A percentile compares a stretch with the other conserved stretches of the same genome.
phyloP scores from a whole-genome alignment of 108 stramenopile species.

The Aureococcus anophagefferens region DNA sequence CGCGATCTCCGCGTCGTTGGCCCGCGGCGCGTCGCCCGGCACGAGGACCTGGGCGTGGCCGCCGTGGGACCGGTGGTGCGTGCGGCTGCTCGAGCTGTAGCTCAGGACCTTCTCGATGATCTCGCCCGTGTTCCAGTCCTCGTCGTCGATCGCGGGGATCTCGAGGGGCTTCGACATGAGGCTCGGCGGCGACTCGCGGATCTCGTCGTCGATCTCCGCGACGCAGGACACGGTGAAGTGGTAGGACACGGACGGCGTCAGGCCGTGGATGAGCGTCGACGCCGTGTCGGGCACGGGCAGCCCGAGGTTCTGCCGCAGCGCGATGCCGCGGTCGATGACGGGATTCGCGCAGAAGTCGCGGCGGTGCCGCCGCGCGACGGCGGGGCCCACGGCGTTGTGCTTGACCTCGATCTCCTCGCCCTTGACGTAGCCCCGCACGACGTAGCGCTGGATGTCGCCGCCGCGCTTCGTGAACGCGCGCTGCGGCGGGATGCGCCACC shows the following conservation, averaged over 20 bases:
- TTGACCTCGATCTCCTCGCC: conserved; percentile 21
- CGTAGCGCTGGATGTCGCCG: conserved; percentile 21
- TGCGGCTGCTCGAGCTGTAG: conserved; percentile 11
- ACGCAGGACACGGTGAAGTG: conserved; percentile 26
- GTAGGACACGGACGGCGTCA: conserved; percentile 15
- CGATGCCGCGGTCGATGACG: conserved; percentile 31
- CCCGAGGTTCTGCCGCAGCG: conserved; percentile 27
- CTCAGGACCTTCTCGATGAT: conserved; percentile 12
- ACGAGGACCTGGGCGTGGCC: no score
- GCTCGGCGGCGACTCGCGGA: no score
- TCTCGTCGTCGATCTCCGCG: conserved; percentile 21
- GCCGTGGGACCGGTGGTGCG: conserved; percentile 1
- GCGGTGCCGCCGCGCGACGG: conserved; percentile 17
- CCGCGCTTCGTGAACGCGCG: conserved; percentile 12
- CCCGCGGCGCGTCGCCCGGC: no score
- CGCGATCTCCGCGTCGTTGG: no score
- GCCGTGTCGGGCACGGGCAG: conserved; percentile 19
- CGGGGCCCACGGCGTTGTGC: no score
- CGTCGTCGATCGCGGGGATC: conserved; percentile 5
- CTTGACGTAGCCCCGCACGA: neutral
- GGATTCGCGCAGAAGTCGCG: conserved; percentile 29
- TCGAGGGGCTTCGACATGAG: no score
- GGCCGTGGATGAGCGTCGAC: conserved; percentile 24
- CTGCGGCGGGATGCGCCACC: conserved; percentile 28
- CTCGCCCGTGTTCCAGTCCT: conserved; percentile 21